Evolutionary conservation across 2,329 filamentous ascomycete species (phyloP).

Genomic region (Aspergillus ibericus): DNA sequence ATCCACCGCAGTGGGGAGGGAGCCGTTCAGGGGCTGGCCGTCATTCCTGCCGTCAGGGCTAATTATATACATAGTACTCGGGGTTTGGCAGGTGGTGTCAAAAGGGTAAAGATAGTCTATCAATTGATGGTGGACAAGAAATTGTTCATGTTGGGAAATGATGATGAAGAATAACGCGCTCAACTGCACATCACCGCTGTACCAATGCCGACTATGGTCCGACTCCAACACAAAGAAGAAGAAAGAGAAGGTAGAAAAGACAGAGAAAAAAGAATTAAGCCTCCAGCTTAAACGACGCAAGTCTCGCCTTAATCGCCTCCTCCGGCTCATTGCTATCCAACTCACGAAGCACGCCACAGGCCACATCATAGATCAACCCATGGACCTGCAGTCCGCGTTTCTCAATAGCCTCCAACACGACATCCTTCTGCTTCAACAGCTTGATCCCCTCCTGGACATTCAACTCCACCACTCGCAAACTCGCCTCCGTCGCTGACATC

Average conservation of each 20-base stretch:
- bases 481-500: slow-evolving; percentile 17
- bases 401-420: slow-evolving; percentile 67
- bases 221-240: no score
- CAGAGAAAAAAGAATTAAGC: not conserved
- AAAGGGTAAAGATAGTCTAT: no score
- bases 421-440: slow-evolving; percentile 66
- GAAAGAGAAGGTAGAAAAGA: not conserved
- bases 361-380: slow-evolving; percentile 72
- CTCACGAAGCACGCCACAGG: slow-evolving; percentile 46
- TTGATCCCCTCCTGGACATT: slow-evolving; percentile 36
- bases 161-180: no score
- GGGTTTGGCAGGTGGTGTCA: no score
- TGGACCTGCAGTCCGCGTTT: slow-evolving; percentile 72
- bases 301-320: not conserved
- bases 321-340: not conserved
- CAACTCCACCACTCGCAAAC: slow-evolving; percentile 32
- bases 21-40: no score
- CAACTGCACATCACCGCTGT: no score
- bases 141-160: no score
- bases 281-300: not conserved
- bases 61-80: no score
- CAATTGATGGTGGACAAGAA: no score
- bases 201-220: no score
- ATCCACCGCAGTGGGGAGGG: no score
- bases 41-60: no score